phyloP scores from a whole-genome alignment of 108 stramenopile species.

The Seminavis robusta region DNA sequence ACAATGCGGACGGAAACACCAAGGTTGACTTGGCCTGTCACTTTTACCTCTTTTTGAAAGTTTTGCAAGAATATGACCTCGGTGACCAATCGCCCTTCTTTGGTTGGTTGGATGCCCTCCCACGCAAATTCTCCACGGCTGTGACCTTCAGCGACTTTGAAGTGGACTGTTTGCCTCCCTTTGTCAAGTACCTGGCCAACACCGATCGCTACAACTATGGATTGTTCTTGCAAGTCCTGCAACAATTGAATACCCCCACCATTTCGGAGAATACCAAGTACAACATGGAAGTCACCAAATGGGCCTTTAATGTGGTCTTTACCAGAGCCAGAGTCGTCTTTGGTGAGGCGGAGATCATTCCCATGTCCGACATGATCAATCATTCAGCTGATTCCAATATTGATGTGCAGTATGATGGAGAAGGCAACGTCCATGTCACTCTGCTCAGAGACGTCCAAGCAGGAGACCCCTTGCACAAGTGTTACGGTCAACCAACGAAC shows the following conservation, averaged over 20 bases:
- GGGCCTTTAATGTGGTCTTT: slow-evolving; percentile 9
- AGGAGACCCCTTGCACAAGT: slow-evolving; percentile 41
- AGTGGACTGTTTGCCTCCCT: slow-evolving; percentile 28
- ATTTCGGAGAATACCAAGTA: slow-evolving; percentile 31
- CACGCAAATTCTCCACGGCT: slow-evolving; percentile 47
- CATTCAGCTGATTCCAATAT: slow-evolving; percentile 40
- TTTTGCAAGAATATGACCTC: slow-evolving; percentile 46
- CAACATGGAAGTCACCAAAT: slow-evolving; percentile 39
- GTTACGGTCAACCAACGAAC: slow-evolving; percentile 46
- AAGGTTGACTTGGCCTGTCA: too few species aligned
- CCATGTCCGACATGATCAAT: slow-evolving; percentile 61
- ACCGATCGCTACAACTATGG: slow-evolving; percentile 17
- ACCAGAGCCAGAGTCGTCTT: slow-evolving; percentile 12
- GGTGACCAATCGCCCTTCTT: slow-evolving; percentile 40
- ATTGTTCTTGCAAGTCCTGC: slow-evolving; percentile 12
- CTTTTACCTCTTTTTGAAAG: slow-evolving; percentile 49
- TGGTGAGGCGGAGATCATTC: slow-evolving; percentile 29
- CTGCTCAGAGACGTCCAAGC: slow-evolving; percentile 45
- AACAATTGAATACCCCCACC: slow-evolving; percentile 10
- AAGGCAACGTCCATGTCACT: slow-evolving; percentile 11
- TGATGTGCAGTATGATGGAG: slow-evolving; percentile 22
- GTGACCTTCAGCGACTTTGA: slow-evolving; percentile 39
- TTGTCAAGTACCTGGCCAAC: slow-evolving; percentile 8
- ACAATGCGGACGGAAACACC: too few species aligned
- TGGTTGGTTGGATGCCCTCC: slow-evolving; percentile 47